These are phyloP conservation scores for Nymphaea colorata DNA, from an alignment of 164 flowering plant genomes.

Conservation along the genomic window DNA sequence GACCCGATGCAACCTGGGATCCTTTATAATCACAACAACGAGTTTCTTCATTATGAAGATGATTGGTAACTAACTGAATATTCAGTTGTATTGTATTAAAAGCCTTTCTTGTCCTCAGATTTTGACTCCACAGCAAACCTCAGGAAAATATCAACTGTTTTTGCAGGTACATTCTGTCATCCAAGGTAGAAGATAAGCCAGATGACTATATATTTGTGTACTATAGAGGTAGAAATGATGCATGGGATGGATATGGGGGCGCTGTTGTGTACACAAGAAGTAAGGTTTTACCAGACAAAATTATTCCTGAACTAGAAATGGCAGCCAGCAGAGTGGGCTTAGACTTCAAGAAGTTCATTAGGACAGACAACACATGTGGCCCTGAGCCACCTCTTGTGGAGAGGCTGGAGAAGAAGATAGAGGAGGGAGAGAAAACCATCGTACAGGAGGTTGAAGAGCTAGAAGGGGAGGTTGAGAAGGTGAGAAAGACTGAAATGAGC, in stretches of 20 bases:
- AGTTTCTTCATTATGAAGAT: conserved; percentile 92
- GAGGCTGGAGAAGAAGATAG: conserved; percentile 82
- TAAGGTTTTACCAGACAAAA: conserved; percentile 54
- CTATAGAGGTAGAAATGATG: conserved; percentile 87
- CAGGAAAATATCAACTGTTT: not conserved
- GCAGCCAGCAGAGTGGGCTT: conserved; percentile 74
- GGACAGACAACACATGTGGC: conserved; percentile 84
- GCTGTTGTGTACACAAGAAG: conserved; percentile 84
- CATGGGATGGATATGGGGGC: conserved; percentile 99
- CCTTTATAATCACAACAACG: conserved; percentile 89
- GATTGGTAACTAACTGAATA: conserved; percentile 53
- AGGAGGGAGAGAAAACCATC: conserved; percentile 68
- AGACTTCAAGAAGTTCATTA: conserved; percentile 62
- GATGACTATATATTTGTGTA: conserved; percentile 92
- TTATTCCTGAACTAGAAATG: conserved; percentile 67
- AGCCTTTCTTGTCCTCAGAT: too few species aligned
- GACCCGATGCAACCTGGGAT: conserved; percentile 74
- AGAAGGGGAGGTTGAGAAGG: conserved; percentile 54
- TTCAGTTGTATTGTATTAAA: too few species aligned
- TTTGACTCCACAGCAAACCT: not conserved
- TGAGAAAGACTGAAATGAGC: conserved; percentile 51
- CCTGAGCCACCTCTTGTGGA: conserved; percentile 89
- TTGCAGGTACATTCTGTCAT: conserved; percentile 85
- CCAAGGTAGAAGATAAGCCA: conserved; percentile 54
- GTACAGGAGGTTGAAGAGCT: conserved; percentile 67